Base-by-base conservation (phyloP, 192 early-diverging fungal genomes). In the Borealophlyctis nickersoniae region DNA sequence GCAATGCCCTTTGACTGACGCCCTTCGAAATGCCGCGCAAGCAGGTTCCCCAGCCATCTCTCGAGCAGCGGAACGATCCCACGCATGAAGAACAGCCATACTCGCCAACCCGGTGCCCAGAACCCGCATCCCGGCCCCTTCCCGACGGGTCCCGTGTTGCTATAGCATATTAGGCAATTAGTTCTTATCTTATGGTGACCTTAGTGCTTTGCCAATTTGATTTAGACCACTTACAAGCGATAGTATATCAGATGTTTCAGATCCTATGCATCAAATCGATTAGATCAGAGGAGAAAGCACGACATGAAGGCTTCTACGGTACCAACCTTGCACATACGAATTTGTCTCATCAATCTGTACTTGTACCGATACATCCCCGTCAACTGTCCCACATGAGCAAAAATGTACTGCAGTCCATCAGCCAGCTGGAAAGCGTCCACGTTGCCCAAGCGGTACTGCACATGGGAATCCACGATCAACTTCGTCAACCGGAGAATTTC, bases 341-440 rank as follows among this genome's bases (percentile, higher is more conserved):
- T 94, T 73, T 99, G 96, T 62, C 92, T 65, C 95, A 99, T 98
- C 39, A 99, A 72, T 36, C 89, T 81, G 76, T 99, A 99, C 80
- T 99, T 99, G 84, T 99, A 98, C 61, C 95, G 87, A 79, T 99
- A 99, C 94, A 99, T 99, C 60, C 96, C 96, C 16, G 96, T 98
- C 55, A 99, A 75, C 76, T 99, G 96, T 31, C 96, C 96, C 16
- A 99, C 93, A 70, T 99, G 96, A 2, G 96, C 89, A 83, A 99
- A 98, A 54, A 92, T 92, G 62, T 99, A 99, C 76, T 99, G 96
- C 62, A 99, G 79, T 50, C 96, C 96, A 76, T 99, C 96, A 14
- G 96, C 96, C 48, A 99, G 83, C 77, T 99, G 96, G 87, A 93
- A 99, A 19, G 96, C 95, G 80, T 99, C 95, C 9, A 98, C 90